Base-by-base conservation (phyloP, 805 yeast genomes). In the Lachancea sp. region DNA sequence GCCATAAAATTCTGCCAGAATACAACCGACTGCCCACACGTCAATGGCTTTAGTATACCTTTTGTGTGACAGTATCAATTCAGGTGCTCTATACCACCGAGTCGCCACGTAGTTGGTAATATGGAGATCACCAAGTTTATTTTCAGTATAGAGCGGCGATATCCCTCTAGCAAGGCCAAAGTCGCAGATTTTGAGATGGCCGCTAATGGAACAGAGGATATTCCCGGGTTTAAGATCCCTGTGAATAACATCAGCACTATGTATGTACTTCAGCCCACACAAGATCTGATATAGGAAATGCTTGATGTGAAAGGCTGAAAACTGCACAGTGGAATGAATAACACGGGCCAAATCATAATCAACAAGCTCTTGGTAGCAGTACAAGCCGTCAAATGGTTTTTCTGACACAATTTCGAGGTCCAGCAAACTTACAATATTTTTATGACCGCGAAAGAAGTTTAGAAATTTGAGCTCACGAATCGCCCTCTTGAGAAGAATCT, bases 31-130 rank as follows among this genome's bases (percentile, higher is more conserved):
- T 0, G 96, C 89, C 98, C 98, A 90, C 70, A 90, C 71, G 62
- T 90, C 98, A 38, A 90, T 83, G 2, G 78, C 72, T 46, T 83
- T 83, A 3, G 79, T 74, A 58, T 87, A 87, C 15, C 54, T 57
- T 42, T 71, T 73, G 46, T 75, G 71, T 10, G 85, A 74, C 29
- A 89, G 63, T 36, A 90, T 77, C 39, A 90, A 70, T 57, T 90
- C 98, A 0, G 98, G 98, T 0, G 97, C 96, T 37, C 98, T 71
- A 58, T 90, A 90, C 96, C 96, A 90, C 47, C 97, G 68, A 0
- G 97, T 90, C 0, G 96, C 96, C 19, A 90, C 96, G 59, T 90
- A 90, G 54, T 79, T 82, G 10, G 95, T 85, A 22, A 85, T 85
- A 13, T 75, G 71, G 26, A 67, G 57, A 2, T 67, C 49, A 32